Evolutionary conservation across 2,329 filamentous ascomycete genomes (phyloP), one percentile per base, ranked within the genome.

Genomic region (Aspergillus clavatus): DNA sequence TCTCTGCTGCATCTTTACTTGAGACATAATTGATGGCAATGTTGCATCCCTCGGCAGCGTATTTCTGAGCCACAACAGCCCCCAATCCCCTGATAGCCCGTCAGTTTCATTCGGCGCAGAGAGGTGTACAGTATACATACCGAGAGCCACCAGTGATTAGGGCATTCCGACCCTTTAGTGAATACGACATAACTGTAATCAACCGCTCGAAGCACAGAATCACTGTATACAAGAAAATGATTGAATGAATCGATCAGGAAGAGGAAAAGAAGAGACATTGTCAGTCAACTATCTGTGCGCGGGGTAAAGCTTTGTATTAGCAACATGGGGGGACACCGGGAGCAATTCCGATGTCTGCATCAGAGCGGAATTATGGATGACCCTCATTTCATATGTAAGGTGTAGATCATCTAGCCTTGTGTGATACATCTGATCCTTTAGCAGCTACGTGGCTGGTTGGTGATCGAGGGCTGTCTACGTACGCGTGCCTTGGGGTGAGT

Each of bases 11-110:
- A 14, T 76, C 74, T 27, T 72, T 65, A 62, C 79, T 82, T 50
- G 75, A 79, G 65, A 77, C 74, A 66, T 89, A 91, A 69, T 90
- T 91, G 61, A 93, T 78, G 7, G 81, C 80, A 7, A 91, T 72
- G 46, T 86, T 83, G 60, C 79, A 80, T 38, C 85, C 84, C 56
- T 83, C 74, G 18, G 75, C 69, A 7, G 86, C 86, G 56, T 90
- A 87, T 24, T 82, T 79, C 44, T 78, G 76, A 29, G 77, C 78
- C 3, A 87, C 75, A 3, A 83, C 73, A 35, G 84, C 86, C 27
- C 87, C 87, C 24, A 91, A 77, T 2, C 87, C 87, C 53, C 86
- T 81, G 45, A 74, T 62, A 12, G 60, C 38, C 16, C 38, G 38
- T 38, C 11, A 38, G 27, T 8, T 22, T 16, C 16, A 24, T 14